Evolutionary conservation across 805 yeast species (phyloP).

Genomic region (Middelhovenomyces tepae): DNA sequence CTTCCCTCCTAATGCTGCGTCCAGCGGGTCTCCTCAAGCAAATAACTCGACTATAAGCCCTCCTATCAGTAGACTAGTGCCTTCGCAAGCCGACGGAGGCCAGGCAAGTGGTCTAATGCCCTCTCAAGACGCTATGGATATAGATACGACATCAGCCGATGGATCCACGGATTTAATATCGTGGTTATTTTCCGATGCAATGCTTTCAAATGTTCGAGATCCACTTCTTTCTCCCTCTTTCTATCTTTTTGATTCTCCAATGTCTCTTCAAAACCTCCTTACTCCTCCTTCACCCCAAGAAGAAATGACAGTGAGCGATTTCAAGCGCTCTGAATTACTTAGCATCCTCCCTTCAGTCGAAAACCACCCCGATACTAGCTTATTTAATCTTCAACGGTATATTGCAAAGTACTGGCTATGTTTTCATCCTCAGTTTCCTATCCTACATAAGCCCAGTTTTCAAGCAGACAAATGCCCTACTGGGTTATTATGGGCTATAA

Average conservation of each 20-base stretch:
- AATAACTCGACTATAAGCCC: too few relatives aligned
- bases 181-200: conserved; percentile 30
- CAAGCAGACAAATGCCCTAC: conserved; percentile 39
- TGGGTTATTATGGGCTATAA: conserved; percentile 45
- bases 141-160: too few relatives aligned
- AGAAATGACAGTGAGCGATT: conserved; percentile 27
- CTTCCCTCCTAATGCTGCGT: too few relatives aligned
- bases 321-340: conserved; percentile 21
- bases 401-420: conserved; percentile 42
- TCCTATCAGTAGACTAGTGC: too few relatives aligned
- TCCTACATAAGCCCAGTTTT: conserved; percentile 53
- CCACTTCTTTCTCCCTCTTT: conserved; percentile 20
- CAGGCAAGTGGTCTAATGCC: too few relatives aligned
- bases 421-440: conserved; percentile 51
- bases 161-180: conserved; percentile 22
- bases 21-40: too few relatives aligned
- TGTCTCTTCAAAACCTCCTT: conserved; percentile 32
- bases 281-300: conserved; percentile 30
- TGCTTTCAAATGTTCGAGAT: conserved; percentile 22
- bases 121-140: too few relatives aligned
- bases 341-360: conserved; percentile 23
- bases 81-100: too few relatives aligned
- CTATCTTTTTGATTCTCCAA: conserved; percentile 29
- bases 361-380: conserved; percentile 30
- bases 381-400: conserved; percentile 19